Conservation (phyloP, 768 basidiomycete genomes). For the Filobasidium wieringae region DNA sequence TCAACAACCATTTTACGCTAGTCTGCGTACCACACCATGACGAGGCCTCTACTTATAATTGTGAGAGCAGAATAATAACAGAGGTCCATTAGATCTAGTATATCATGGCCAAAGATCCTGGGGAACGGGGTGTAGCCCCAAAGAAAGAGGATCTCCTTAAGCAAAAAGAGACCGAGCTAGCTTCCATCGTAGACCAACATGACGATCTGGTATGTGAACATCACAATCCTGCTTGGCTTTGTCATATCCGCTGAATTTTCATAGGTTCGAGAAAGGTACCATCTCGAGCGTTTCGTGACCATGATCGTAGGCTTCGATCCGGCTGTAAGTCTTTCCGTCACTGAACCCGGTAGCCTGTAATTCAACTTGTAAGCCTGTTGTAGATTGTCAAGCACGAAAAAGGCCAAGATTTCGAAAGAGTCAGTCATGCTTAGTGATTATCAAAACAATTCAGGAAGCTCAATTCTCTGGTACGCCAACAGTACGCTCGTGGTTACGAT, state of each 20-base stretch:
- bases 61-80: too few relatives aligned
- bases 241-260: not conserved
- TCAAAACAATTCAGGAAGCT: not conserved
- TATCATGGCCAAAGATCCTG: not conserved
- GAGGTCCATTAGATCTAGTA: too few relatives aligned
- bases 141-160: not conserved
- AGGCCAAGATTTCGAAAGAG: not conserved
- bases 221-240: not conserved
- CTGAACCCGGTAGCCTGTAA: not conserved
- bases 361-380: not conserved
- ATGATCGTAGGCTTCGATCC: conserved; percentile 65
- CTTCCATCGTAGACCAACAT: conserved; percentile 47
- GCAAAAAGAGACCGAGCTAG: conserved; percentile 8
- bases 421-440: not conserved
- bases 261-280: conserved; percentile 58
- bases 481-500: not conserved
- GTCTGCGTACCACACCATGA: too few relatives aligned
- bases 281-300: conserved; percentile 67
- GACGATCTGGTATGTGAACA: conserved; percentile 56
- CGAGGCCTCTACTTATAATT: too few relatives aligned
- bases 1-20: too few relatives aligned
- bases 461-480: not conserved
- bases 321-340: not conserved
- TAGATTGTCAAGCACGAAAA: conserved; percentile 52
- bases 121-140: not conserved